Evolutionary conservation across 768 basidiomycete genomes (phyloP), one percentile per base, ranked within the genome.

Genomic region (Kwoniella newhampshirensis): DNA sequence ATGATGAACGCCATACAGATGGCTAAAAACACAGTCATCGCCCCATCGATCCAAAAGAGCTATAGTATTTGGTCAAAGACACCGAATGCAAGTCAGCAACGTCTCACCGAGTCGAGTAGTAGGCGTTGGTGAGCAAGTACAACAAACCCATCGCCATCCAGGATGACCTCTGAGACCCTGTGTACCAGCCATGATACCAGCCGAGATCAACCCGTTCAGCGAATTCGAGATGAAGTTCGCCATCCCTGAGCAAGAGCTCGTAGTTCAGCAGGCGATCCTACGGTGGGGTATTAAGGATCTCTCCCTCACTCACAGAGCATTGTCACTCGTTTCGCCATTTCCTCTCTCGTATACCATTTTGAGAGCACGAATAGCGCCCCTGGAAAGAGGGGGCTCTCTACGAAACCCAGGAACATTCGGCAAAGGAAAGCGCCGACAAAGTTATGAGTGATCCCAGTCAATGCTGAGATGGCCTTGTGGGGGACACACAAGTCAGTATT

Each of bases 331-430:
- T 66, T 18, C n/a, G 63, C 69, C 46, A 67, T 51, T 28, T 67
- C 44, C 37, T 61, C 63, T 51, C 65, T 59, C 12, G 59, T 63
- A 44, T 63, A 65, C 35, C 51, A 73, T 7, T 27, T 46, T 27
- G 44, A 46, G 9, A 46, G 44, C 4, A 46, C 15, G 26, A 57
- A 41, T 81, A 36, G 83, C 81, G 49, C 74, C 5, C 66, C 71
- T 1, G 71, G 70, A 57, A 64, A 70, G 61, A 64, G 63, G 15
- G 62, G 53, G 8, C 62, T 67, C 26, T 66, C 64, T 48, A 46
- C 35, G 30, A 57, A 26, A 37, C 56, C 60, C 23, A 73, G 61
- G 23, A 67, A 23, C 23, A 48, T 25, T 7, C 74, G 58, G 13
- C 32, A 32, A 13, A 32, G 7, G 13, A 32, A 32, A n/a, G 40